Conservation (phyloP, 2,329 filamentous ascomycete genomes). For the Didymella pinodella region DNA sequence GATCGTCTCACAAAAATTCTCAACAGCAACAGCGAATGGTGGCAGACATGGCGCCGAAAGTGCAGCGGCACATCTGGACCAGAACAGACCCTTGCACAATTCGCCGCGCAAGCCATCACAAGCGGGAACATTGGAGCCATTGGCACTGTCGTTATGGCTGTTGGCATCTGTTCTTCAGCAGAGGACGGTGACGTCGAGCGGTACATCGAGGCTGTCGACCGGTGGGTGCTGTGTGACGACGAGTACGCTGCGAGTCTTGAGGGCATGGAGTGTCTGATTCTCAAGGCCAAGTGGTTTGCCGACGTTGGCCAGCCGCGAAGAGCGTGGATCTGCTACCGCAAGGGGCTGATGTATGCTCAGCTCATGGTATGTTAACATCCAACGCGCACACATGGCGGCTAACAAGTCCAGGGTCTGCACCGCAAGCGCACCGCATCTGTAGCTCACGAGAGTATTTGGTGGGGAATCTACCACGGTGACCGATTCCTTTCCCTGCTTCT, state of each 20-base stretch:
- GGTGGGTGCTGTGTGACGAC: slow-evolving; percentile 59
- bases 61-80: slow-evolving; percentile 53
- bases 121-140: slow-evolving; percentile 53
- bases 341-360: slow-evolving; percentile 61
- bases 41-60: slow-evolving; percentile 54
- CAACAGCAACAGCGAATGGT: slow-evolving; percentile 52
- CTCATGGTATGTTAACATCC: slow-evolving; percentile 56
- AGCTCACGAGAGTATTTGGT: slow-evolving; percentile 52
- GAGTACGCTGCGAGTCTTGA: slow-evolving; percentile 60
- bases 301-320: slow-evolving; percentile 64
- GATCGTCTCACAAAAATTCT: slow-evolving; percentile 46
- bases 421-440: slow-evolving; percentile 46
- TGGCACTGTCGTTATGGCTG: slow-evolving; percentile 48
- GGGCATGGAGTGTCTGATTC: slow-evolving; percentile 61
- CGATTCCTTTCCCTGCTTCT: slow-evolving; percentile 62
- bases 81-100: slow-evolving; percentile 50
- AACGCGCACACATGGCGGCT: slow-evolving; percentile 11
- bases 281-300: slow-evolving; percentile 62
- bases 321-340: slow-evolving; percentile 62
- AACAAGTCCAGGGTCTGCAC: slow-evolving; percentile 47
- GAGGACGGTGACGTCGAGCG: slow-evolving; percentile 56
- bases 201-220: slow-evolving; percentile 58
- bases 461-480: slow-evolving; percentile 55
- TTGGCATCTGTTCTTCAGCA: slow-evolving; percentile 51
- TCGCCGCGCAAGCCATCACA: slow-evolving; percentile 55